These are phyloP conservation scores for Didymosphaeria variabile DNA, from an alignment of 2,329 filamentous ascomycete genomes.

Conservation along the genomic window DNA sequence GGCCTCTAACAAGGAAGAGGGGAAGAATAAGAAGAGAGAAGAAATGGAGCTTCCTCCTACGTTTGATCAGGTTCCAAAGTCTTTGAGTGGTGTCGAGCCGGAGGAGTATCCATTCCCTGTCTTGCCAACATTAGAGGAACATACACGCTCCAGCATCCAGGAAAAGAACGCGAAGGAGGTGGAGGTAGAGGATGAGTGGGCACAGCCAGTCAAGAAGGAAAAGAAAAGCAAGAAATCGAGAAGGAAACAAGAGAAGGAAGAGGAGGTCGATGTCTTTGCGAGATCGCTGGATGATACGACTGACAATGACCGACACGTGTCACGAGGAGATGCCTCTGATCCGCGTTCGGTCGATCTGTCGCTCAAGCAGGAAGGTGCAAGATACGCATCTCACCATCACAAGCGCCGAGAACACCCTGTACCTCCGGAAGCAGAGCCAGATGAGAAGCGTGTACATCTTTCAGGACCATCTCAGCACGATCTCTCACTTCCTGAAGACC, in stretches of 20 bases:
- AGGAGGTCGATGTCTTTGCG: slow-evolving; percentile 21
- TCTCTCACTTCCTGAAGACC: slow-evolving; percentile 18
- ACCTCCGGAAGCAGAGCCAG: slow-evolving; percentile 41
- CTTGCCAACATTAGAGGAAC: slow-evolving; percentile 21
- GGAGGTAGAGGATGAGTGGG: slow-evolving; percentile 36
- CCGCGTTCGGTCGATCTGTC: slow-evolving; percentile 15
- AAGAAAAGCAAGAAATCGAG: slow-evolving; percentile 55
- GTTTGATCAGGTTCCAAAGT: slow-evolving; percentile 28
- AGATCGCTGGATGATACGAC: slow-evolving; percentile 15
- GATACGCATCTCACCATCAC: slow-evolving; percentile 26
- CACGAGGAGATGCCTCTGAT: slow-evolving; percentile 24
- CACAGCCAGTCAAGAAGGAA: slow-evolving; percentile 55
- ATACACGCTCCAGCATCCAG: background rate
- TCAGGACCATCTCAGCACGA: slow-evolving; percentile 23
- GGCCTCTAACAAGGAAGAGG: slow-evolving; percentile 16
- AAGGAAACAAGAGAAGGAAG: slow-evolving; percentile 34
- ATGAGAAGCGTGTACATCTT: slow-evolving; percentile 46
- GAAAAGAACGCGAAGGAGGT: slow-evolving; percentile 24
- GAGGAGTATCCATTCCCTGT: slow-evolving; percentile 42
- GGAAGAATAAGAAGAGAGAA: slow-evolving; percentile 9
- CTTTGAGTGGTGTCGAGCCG: slow-evolving; percentile 22
- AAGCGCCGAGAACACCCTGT: slow-evolving; percentile 49
- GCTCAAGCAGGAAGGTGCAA: slow-evolving; percentile 9
- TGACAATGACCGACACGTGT: slow-evolving; percentile 24
- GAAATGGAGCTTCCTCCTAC: slow-evolving; percentile 22